Conservation (phyloP, 2,329 filamentous ascomycete genomes). For the Aureobasidium sp. region DNA sequence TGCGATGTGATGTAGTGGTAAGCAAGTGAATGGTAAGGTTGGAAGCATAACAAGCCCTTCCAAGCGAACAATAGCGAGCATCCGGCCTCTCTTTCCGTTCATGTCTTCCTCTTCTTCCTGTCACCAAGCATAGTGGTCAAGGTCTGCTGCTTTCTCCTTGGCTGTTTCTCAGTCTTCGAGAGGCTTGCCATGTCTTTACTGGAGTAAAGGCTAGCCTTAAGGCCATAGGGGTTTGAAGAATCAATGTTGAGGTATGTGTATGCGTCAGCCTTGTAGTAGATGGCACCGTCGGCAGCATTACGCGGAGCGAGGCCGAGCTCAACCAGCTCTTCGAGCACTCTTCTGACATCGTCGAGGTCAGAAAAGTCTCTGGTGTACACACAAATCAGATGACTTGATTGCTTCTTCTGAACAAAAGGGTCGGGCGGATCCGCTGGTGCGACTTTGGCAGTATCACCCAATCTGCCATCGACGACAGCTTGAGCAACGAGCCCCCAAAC, state of each 20-base stretch:
- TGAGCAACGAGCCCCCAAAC: slow-evolving; percentile 60
- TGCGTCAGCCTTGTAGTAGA: slow-evolving; percentile 73
- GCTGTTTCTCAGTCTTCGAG: not conserved
- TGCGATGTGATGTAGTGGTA: not conserved
- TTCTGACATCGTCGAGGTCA: slow-evolving; percentile 58
- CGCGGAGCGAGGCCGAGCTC: slow-evolving; percentile 51
- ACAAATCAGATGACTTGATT: slow-evolving; percentile 50
- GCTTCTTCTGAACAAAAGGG: slow-evolving; percentile 24
- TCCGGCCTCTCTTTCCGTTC: not conserved
- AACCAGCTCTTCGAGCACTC: slow-evolving; percentile 46
- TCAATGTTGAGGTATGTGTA: slow-evolving; percentile 39
- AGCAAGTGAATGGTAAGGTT: not conserved
- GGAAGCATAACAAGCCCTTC: not conserved
- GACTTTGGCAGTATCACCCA: slow-evolving; percentile 69
- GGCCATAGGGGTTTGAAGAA: slow-evolving; percentile 32
- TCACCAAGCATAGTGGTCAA: not conserved
- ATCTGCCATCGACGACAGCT: slow-evolving; percentile 58
- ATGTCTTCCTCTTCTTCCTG: not conserved
- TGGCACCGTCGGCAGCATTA: slow-evolving; percentile 32
- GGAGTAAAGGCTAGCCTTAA: slow-evolving; percentile 36
- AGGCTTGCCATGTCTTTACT: slow-evolving; percentile 28
- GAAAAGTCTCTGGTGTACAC: slow-evolving; percentile 71
- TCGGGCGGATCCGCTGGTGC: slow-evolving; percentile 42
- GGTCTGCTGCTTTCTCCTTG: not conserved
- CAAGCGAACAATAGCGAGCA: not conserved